Evolutionary conservation across 2,329 filamentous ascomycete genomes (phyloP).

Genomic region (Phialophora tarda): DNA sequence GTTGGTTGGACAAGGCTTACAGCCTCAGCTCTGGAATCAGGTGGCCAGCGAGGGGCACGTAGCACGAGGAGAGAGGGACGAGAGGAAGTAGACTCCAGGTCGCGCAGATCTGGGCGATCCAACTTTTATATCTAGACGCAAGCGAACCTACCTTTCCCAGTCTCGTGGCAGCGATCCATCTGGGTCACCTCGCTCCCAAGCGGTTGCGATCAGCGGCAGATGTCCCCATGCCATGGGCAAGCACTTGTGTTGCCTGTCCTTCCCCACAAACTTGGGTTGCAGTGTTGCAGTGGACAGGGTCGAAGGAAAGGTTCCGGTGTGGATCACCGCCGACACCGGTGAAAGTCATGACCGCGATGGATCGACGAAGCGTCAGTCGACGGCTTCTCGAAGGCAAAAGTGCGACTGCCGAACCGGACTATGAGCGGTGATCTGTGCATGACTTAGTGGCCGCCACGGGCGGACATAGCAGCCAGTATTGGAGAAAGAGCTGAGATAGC

Average conservation of each 20-base stretch:
- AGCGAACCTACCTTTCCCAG: not conserved
- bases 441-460: not conserved
- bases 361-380: not conserved
- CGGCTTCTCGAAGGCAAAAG: slow-evolving; percentile 2
- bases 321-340: not conserved
- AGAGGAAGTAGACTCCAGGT: not conserved
- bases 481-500: not conserved
- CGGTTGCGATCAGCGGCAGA: slow-evolving; percentile 1
- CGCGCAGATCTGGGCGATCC: not conserved
- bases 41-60: not conserved
- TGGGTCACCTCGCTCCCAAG: not conserved
- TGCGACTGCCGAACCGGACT: slow-evolving; percentile 21
- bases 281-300: not conserved
- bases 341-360: slow-evolving; percentile 5
- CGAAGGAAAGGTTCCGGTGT: not conserved
- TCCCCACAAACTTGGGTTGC: not conserved
- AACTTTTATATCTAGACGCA: slow-evolving; percentile 1
- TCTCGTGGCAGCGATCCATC: slow-evolving; percentile 7
- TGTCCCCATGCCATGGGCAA: not conserved
- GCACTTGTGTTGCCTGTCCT: not conserved
- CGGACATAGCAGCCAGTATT: slow-evolving; percentile 3
- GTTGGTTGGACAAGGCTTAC: not conserved
- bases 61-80: slow-evolving; percentile 2
- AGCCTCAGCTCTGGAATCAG: not conserved
- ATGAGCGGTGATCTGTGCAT: slow-evolving; percentile 21